Evolutionary conservation across 192 early-diverging fungal genomes (phyloP).

Genomic region (Coemansia sp.): DNA sequence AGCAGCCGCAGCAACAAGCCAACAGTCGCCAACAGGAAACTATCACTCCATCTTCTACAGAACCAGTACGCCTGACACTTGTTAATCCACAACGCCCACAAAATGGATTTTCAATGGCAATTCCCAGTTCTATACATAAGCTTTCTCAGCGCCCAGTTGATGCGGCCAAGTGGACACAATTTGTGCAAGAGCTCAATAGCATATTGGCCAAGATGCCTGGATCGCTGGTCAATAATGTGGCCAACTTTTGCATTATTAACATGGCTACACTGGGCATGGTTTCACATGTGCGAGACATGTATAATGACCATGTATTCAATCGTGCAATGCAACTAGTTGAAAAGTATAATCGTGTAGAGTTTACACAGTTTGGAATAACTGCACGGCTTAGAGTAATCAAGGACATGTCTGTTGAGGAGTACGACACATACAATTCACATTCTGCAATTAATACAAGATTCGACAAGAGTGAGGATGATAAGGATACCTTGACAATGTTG

Average conservation of each 20-base stretch:
- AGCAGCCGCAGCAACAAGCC: conserved; percentile 5
- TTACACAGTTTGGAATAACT: conserved; percentile 24
- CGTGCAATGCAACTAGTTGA: conserved; percentile 27
- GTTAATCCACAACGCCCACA: conserved; percentile 25
- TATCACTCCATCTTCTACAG: background rate
- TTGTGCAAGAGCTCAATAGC: conserved; percentile 25
- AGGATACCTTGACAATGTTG: no score
- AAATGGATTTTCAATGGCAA: conserved; percentile 28
- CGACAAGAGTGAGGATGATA: no score
- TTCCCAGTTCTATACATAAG: conserved; percentile 9
- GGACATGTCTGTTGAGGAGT: background rate
- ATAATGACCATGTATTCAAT: conserved; percentile 8
- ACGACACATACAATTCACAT: no score
- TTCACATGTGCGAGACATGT: conserved; percentile 14
- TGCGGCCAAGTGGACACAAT: background rate
- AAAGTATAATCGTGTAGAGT: conserved; percentile 27
- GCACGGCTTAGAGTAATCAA: background rate
- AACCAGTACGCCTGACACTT: conserved; percentile 15
- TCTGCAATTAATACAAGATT: no score
- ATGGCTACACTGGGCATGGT: conserved; percentile 33
- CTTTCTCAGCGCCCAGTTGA: background rate
- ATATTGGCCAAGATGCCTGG: conserved; percentile 30
- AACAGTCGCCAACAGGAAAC: background rate
- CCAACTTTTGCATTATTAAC: conserved; percentile 31
- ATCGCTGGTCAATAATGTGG: conserved; percentile 15